Percentiles rank a stretch among this genome's conserved stretches.
Evolutionary conservation across 1,284 basidiomycete species (phyloP).

Genomic region (Microbotryum violaceum): DNA sequence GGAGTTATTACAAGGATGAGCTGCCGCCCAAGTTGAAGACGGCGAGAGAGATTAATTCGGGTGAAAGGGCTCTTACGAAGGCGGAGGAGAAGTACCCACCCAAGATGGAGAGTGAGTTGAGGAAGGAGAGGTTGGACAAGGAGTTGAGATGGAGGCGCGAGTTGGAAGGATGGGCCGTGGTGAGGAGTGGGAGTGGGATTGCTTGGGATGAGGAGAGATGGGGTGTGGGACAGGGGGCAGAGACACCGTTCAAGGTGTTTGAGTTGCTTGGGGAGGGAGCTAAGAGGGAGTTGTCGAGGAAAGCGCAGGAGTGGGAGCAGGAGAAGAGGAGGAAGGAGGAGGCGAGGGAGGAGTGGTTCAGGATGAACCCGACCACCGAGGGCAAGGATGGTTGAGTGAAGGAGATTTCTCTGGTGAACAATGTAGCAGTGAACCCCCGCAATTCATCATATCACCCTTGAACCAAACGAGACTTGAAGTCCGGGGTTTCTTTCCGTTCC

Average conservation of each 20-base stretch:
- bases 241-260: constrained; percentile 13
- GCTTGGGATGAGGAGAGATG: constrained; percentile 31
- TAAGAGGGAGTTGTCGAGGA: constrained; percentile 4
- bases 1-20: constrained; percentile 61
- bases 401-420: neutral
- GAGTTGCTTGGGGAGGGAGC: constrained; percentile 6
- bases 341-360: neutral
- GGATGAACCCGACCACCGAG: constrained; percentile 3
- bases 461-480: too few relatives aligned
- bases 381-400: neutral
- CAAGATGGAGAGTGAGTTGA: constrained; percentile 54
- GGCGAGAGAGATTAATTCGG: constrained; percentile 66
- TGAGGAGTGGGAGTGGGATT: constrained; percentile 30
- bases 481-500: too few relatives aligned
- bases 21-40: constrained; percentile 62
- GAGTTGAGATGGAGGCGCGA: constrained; percentile 34
- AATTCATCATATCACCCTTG: too few relatives aligned
- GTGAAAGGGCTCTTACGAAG: constrained; percentile 73
- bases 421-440: too few relatives aligned
- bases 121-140: constrained; percentile 34
- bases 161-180: constrained; percentile 35
- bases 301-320: constrained; percentile 5
- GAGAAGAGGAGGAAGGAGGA: constrained; percentile 5
- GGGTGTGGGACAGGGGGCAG: constrained; percentile 1
- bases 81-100: constrained; percentile 75